Base-by-base conservation (phyloP, 1,139 yeast genomes). In the Geotrichum bryndzae region DNA sequence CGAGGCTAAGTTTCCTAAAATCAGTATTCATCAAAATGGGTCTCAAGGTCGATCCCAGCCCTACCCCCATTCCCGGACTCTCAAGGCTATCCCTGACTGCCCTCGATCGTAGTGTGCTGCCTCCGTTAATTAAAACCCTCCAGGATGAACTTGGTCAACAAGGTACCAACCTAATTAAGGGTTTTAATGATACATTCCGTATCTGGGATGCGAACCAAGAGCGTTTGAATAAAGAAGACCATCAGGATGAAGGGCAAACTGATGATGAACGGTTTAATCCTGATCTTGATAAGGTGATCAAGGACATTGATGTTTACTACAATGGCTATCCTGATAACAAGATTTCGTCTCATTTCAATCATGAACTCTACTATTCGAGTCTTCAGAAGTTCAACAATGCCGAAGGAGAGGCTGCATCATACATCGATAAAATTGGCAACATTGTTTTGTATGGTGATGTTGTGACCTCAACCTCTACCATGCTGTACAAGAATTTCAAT, bases 401-500 rank as follows among this genome's bases (percentile, higher is more conserved):
- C 31, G 33, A 51, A 18, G 57, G 59, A 3, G 52, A 45, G 4
- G 15, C n/a, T 6, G 22, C 55, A 27, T 23, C 27, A 23, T n/a
- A 15, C 33, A 41, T 15, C 3, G 59, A 53, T 38, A 79, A 76
- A 1, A 75, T 87, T 55, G 98, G 97, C 0, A 75, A 86, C 0
- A 71, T 81, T 1, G 72, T 90, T 33, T 77, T 90, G 18, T 92
- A 92, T 70, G 91, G 91, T 4, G 97, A 94, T 70, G 96, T 92
- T 2, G 85, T 92, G 1, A 88, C 97, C 0, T 92, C 98, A 0
- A 94, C 99, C 0, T 87, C 84, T 62, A 83, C 90, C 0, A 76
- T 94, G 70, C 77, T 94, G 66, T 97, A 92, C 69, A 80, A 82
- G 57, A 94, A 94, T 72, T 82, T 84, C 58, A 71, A 78, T 13